Evolutionary conservation across 495 filamentous ascomycete species (phyloP).

Genomic region (Penicillium fimorum): DNA sequence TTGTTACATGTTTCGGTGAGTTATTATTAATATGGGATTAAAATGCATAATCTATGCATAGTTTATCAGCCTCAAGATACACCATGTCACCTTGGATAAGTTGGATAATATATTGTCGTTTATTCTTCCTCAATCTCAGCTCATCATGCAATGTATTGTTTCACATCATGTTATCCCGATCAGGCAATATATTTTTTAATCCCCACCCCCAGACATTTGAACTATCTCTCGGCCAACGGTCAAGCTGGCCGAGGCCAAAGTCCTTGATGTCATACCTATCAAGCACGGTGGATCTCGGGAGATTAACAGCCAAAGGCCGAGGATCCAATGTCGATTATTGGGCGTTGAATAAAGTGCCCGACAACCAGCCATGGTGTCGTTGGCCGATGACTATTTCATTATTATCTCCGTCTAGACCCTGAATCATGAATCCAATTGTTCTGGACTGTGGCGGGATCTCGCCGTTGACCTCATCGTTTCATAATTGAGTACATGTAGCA

Average conservation of each 20-base stretch:
- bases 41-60: neutral
- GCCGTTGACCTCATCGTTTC: neutral
- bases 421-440: neutral
- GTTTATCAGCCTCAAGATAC: neutral
- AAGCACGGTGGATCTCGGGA: neutral
- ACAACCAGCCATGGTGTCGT: neutral
- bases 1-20: neutral
- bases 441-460: neutral
- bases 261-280: conserved; percentile 8
- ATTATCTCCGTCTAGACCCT: neutral
- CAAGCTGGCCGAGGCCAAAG: neutral
- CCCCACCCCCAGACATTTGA: neutral
- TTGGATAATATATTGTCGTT: neutral
- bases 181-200: neutral
- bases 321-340: neutral
- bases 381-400: conserved; percentile 2
- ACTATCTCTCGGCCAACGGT: neutral
- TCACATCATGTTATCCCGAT: neutral
- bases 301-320: neutral
- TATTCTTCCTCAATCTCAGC: neutral
- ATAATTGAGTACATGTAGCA: too few relatives aligned
- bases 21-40: neutral
- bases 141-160: neutral
- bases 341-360: neutral
- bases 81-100: neutral